phyloP scores from a whole-genome alignment of 371 early-diverging fungal species.

The Mortierella polycephala region DNA sequence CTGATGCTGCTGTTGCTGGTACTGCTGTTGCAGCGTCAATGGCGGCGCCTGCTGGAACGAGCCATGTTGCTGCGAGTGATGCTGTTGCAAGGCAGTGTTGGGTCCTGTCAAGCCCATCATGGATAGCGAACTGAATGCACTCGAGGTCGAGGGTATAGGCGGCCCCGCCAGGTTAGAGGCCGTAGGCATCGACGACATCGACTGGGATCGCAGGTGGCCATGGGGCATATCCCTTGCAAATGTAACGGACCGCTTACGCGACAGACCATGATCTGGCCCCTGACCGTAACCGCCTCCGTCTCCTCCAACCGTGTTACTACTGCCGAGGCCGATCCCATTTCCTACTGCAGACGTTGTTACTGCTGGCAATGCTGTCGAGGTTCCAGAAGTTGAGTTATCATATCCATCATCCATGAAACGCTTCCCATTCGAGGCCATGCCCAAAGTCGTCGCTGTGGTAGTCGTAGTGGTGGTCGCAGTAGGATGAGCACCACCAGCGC shows the following conservation, averaged over 20 bases:
- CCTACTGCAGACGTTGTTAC: background rate
- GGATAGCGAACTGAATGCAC: conserved; percentile 19
- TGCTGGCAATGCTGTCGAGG: too few species aligned
- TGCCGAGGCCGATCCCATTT: conserved; percentile 2
- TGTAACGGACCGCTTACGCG: conserved; percentile 47
- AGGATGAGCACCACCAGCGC: background rate
- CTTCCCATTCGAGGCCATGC: conserved; percentile 23
- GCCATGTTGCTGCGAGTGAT: conserved; percentile 14
- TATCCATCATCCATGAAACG: conserved; percentile 31
- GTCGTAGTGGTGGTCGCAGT: conserved; percentile 12
- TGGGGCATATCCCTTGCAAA: conserved; percentile 48
- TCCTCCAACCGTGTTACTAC: conserved; percentile 7
- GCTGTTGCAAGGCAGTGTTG: conserved; percentile 20
- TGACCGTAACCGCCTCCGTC: conserved; percentile 14
- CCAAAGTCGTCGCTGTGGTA: conserved; percentile 8
- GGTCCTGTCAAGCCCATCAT: conserved; percentile 36
- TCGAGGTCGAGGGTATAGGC: conserved; percentile 8
- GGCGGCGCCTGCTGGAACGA: conserved; percentile 10
- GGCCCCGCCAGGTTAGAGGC: conserved; percentile 6
- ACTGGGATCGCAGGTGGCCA: conserved; percentile 48
- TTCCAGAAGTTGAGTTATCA: conserved; percentile 4
- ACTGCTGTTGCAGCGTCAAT: conserved; percentile 5
- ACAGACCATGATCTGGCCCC: conserved; percentile 32
- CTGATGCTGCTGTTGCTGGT: conserved; percentile 6
- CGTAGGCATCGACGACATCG: conserved; percentile 47